Evolutionary conservation across 441 rosid species (phyloP).

Genomic region (Francoa sonchifolia): DNA sequence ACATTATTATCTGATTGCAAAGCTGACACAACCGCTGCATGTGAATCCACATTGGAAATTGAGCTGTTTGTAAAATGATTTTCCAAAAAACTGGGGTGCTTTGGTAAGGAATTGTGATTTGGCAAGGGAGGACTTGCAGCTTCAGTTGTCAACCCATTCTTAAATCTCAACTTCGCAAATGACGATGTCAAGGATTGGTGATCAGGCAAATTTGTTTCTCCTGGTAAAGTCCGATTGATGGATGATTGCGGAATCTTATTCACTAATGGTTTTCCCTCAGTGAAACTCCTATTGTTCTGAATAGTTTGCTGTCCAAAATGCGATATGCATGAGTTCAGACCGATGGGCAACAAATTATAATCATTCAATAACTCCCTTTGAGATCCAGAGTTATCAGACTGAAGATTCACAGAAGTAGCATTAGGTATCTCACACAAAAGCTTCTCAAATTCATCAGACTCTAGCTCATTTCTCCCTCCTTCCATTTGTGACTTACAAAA

Average conservation of each 20-base stretch:
- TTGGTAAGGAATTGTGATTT: conserved; percentile 18
- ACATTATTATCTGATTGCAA: conserved; percentile 16
- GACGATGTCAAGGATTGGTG: conserved; percentile 46
- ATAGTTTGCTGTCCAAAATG: conserved; percentile 20
- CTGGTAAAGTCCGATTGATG: conserved; percentile 20
- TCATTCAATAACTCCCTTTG: conserved; percentile 19
- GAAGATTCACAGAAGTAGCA: conserved; percentile 47
- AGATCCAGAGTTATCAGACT: conserved; percentile 26
- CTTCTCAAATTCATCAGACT: conserved; percentile 66
- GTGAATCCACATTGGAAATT: conserved; percentile 14
- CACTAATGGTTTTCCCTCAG: conserved; percentile 14
- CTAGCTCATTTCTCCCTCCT: conserved; percentile 37
- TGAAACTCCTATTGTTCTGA: conserved; percentile 20
- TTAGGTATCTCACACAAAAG: conserved; percentile 78
- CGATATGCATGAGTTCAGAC: conserved; percentile 27
- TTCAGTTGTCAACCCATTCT: conserved; percentile 16
- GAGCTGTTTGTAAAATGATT: conserved; percentile 21
- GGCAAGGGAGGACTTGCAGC: conserved; percentile 13
- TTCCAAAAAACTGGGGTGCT: conserved; percentile 16
- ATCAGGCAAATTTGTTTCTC: conserved; percentile 38
- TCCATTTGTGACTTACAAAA: conserved; percentile 30
- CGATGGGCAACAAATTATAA: conserved; percentile 17
- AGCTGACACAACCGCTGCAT: conserved; percentile 17
- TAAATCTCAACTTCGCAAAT: conserved; percentile 34
- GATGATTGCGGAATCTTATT: conserved; percentile 23